Evolutionary conservation across 2,329 filamentous ascomycete species (phyloP), one percentile per base, ranked within the genome.

Genomic region (Fonsecaea monophora): DNA sequence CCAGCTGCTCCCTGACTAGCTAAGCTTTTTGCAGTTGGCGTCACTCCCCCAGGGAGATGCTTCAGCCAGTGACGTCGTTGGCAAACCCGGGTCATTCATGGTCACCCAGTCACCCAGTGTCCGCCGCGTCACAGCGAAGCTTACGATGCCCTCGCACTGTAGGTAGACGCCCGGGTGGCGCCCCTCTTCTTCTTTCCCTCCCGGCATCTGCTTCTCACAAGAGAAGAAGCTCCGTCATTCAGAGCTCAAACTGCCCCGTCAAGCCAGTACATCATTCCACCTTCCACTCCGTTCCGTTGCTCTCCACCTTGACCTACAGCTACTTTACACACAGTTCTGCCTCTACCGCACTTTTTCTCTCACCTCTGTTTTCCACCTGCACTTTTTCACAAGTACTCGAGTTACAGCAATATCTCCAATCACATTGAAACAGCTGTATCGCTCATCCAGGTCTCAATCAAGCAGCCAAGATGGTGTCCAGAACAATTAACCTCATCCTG

Each of bases 401-500:
- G 30, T 50, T 63, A 32, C 40, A 59, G 25, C 50, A 58, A 50
- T 53, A 18, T 15, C 34, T 61, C 53, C 18, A 10, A 42, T 25
- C 56, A 56, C 42, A 32, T 60, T 48, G 42, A 30, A 42, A 21
- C 60, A 35, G 30, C 18, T 56, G 42, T 53, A 64, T 57, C 32
- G 34, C 45, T 50, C 37, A 15, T 30, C 13, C 53, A 38, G 63
- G 32, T 35, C 34, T 56, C 34, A n/a, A 62, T 30, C 56, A 55
- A 61, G 59, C 67, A 54, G 48, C 50, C 73, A 75, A 68, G 50
- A 82, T 82, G 80, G 79, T 79, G 42, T 80, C 79, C 54, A 75
- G 75, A 71, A 73, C 74, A 63, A 60, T 81, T 40, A 78, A 78
- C 63, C 73, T 80, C 67, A 77, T 75, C 74, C 77, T 82, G 50